These are phyloP conservation scores for Macrolepiota albuminosa DNA, from an alignment of 768 basidiomycete genomes.

Conservation along the genomic window DNA sequence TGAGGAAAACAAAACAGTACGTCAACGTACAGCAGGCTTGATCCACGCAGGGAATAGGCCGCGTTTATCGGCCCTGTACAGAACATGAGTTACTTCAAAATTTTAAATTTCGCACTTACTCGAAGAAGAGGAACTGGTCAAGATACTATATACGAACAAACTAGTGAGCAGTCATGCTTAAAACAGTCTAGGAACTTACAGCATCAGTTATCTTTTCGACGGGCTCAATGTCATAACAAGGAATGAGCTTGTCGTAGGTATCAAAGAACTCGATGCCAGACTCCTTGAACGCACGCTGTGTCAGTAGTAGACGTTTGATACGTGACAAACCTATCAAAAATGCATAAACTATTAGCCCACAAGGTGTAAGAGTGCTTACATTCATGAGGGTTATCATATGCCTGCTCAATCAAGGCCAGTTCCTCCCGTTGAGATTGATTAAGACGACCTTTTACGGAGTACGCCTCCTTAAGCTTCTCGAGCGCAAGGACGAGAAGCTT, in stretches of 20 bases:
- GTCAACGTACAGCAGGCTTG: slow-evolving; percentile 70
- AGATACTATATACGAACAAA: slow-evolving; percentile 55
- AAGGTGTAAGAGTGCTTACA: slow-evolving; percentile 39
- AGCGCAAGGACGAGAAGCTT: slow-evolving; percentile 94
- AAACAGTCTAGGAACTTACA: slow-evolving; percentile 34
- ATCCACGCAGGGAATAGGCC: slow-evolving; percentile 99
- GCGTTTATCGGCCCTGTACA: slow-evolving; percentile 80
- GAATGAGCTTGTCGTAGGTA: slow-evolving; percentile 97
- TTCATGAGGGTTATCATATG: slow-evolving; percentile 99
- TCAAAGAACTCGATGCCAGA: slow-evolving; percentile 96
- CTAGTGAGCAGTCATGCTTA: slow-evolving; percentile 9
- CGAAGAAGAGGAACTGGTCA: slow-evolving; percentile 98
- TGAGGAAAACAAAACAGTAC: neutral
- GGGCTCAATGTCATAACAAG: slow-evolving; percentile 98
- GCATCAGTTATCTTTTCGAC: slow-evolving; percentile 99
- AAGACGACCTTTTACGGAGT: slow-evolving; percentile 94
- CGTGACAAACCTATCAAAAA: slow-evolving; percentile 68
- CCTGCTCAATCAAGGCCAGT: slow-evolving; percentile 95
- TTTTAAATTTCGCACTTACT: slow-evolving; percentile 34
- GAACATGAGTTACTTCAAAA: neutral
- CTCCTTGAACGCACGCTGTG: slow-evolving; percentile 98
- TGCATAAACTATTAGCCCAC: neutral
- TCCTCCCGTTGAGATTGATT: slow-evolving; percentile 99
- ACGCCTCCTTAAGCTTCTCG: slow-evolving; percentile 98
- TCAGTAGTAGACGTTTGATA: slow-evolving; percentile 94